Percentiles rank a stretch among this genome's conserved stretches.
Evolutionary conservation across 23 red algal species (phyloP).

Genomic region (Gracilaria gracilis): DNA sequence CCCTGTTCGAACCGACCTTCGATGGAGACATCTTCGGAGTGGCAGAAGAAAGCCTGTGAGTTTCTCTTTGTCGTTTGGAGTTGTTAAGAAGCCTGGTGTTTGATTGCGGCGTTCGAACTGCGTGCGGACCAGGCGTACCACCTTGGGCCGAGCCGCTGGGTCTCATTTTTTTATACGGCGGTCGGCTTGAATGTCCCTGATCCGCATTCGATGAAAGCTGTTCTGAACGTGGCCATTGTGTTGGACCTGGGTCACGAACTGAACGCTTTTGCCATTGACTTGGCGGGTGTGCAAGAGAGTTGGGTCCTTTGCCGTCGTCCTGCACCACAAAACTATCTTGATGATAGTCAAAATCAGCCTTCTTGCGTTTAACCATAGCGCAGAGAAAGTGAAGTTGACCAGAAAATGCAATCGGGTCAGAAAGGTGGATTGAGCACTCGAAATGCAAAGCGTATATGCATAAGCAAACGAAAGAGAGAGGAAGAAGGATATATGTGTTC

Average conservation of each 20-base stretch:
- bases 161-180: neutral
- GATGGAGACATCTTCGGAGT: neutral
- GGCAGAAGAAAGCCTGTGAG: neutral
- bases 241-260: neutral
- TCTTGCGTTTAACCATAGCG: constrained; percentile 2
- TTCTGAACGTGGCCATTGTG: neutral
- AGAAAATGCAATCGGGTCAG: neutral
- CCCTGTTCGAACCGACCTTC: neutral
- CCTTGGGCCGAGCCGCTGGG: neutral
- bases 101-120: neutral
- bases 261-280: neutral
- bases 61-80: neutral
- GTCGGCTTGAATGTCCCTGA: neutral
- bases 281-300: neutral
- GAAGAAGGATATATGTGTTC: neutral
- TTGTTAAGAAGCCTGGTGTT: neutral
- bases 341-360: neutral
- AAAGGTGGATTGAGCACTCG: no score
- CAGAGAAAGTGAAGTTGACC: neutral
- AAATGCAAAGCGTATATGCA: neutral
- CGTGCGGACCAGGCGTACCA: neutral
- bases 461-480: neutral
- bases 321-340: neutral
- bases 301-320: neutral
- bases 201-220: neutral